A percentile compares a stretch with the other conserved stretches of the same genome.
phyloP scores from a whole-genome alignment of 805 yeast species.

The Wickerhamomyces mucosus region DNA sequence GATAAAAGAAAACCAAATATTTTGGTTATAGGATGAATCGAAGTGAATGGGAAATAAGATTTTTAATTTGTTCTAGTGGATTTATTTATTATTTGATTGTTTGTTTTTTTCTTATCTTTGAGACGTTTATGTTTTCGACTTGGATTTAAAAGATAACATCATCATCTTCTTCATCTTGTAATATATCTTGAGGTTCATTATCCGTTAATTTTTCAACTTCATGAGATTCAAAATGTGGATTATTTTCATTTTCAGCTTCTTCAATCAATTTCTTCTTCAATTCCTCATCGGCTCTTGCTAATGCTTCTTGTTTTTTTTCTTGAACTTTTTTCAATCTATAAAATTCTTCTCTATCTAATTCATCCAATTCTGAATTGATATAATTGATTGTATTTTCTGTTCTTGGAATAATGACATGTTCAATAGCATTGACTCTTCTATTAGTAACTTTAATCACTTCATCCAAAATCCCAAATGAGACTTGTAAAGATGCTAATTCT shows the following conservation, averaged over 20 bases:
- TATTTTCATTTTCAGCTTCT: constrained; percentile 16
- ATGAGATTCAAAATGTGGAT: constrained; percentile 12
- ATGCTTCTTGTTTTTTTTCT: constrained; percentile 22
- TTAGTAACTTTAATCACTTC: constrained; percentile 97
- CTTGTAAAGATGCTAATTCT: constrained; percentile 90
- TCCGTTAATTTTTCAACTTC: constrained; percentile 10
- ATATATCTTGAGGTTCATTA: constrained; percentile 18
- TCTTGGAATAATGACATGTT: constrained; percentile 95
- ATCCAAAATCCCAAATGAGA: constrained; percentile 92
- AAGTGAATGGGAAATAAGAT: too few relatives aligned
- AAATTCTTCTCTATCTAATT: constrained; percentile 96
- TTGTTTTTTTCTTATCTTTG: too few relatives aligned
- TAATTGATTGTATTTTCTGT: constrained; percentile 90
- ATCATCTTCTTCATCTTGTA: constrained; percentile 33
- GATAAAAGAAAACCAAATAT: too few relatives aligned
- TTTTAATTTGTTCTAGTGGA: too few relatives aligned
- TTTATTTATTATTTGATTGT: too few relatives aligned
- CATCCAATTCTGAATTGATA: constrained; percentile 94
- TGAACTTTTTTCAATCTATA: constrained; percentile 87
- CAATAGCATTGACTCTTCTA: constrained; percentile 97
- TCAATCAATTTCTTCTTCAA: constrained; percentile 21
- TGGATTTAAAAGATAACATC: constrained; percentile 35
- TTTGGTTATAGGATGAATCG: too few relatives aligned
- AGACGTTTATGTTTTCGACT: too few relatives aligned
- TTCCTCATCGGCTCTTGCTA: constrained; percentile 20